A percentile compares a stretch with the other conserved stretches of the same genome.
phyloP scores from a whole-genome alignment of 768 basidiomycete genomes.

The Harrya chromipes region DNA sequence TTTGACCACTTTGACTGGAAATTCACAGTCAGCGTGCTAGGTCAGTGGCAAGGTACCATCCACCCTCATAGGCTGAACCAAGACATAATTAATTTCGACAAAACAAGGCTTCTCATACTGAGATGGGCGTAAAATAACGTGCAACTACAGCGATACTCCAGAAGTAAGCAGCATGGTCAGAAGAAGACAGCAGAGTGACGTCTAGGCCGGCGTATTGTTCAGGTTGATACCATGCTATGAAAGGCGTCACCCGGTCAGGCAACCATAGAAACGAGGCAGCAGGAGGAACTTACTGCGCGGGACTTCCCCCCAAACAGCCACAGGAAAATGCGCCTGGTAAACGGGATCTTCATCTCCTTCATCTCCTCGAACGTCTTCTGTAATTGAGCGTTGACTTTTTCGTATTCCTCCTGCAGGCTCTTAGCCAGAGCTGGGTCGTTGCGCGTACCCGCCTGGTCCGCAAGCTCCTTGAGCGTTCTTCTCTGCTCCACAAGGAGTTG shows the following conservation, averaged over 20 bases:
- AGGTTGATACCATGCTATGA: constrained; percentile 6
- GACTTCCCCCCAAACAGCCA: constrained; percentile 7
- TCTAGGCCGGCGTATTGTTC: not conserved
- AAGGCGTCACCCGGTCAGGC: not conserved
- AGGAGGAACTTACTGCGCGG: constrained; percentile 4
- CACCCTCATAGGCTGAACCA: too few relatives aligned
- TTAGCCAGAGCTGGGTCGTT: constrained; percentile 10
- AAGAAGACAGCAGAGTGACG: too few relatives aligned
- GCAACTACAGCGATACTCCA: too few relatives aligned
- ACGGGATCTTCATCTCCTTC: constrained; percentile 15
- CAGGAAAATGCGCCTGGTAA: constrained; percentile 8
- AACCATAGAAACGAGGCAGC: too few relatives aligned
- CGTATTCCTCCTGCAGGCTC: constrained; percentile 13
- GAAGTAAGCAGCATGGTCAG: too few relatives aligned
- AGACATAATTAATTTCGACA: too few relatives aligned
- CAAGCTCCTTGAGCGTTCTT: constrained; percentile 11
- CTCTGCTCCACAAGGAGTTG: constrained; percentile 17
- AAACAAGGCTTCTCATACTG: too few relatives aligned
- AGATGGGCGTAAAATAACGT: too few relatives aligned
- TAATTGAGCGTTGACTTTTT: constrained; percentile 4
- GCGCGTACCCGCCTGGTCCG: constrained; percentile 14
- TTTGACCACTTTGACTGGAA: too few relatives aligned
- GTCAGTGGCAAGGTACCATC: too few relatives aligned
- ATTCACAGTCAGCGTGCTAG: too few relatives aligned
- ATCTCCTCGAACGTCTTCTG: constrained; percentile 23